These are phyloP conservation scores for Daldinia sp. DNA, from an alignment of 2,329 filamentous ascomycete genomes.

Conservation along the genomic window DNA sequence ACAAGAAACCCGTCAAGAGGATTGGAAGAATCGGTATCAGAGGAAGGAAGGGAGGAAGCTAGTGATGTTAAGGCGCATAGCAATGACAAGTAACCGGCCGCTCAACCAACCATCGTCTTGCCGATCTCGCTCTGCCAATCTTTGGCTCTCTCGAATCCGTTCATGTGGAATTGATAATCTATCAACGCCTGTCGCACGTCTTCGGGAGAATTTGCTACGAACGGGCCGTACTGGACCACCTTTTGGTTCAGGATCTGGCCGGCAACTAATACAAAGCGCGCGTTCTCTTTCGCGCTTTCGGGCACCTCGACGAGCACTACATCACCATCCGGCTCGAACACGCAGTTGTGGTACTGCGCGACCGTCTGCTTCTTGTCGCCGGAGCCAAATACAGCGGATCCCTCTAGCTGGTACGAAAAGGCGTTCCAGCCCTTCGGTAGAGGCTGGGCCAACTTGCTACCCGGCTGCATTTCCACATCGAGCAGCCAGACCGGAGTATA, in stretches of 20 bases:
- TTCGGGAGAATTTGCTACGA: slow-evolving; percentile 69
- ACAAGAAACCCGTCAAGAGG: slow-evolving; percentile 16
- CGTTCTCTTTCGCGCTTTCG: slow-evolving; percentile 62
- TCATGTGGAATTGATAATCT: slow-evolving; percentile 70
- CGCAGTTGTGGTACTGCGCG: slow-evolving; percentile 83
- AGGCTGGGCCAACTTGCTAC: slow-evolving; percentile 77
- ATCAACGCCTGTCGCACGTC: slow-evolving; percentile 72
- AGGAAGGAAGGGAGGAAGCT: background rate
- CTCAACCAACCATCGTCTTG: slow-evolving; percentile 45
- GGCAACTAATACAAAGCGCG: slow-evolving; percentile 70
- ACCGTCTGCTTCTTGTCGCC: slow-evolving; percentile 62
- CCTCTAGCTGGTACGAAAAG: slow-evolving; percentile 86
- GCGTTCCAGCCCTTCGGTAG: slow-evolving; percentile 86
- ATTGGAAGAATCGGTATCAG: background rate
- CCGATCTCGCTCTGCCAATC: slow-evolving; percentile 72
- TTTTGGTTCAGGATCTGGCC: slow-evolving; percentile 74
- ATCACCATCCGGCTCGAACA: slow-evolving; percentile 84
- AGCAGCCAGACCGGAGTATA: slow-evolving; percentile 98
- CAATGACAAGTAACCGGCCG: background rate
- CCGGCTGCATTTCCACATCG: slow-evolving; percentile 81
- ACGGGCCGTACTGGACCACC: slow-evolving; percentile 76
- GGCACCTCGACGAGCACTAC: slow-evolving; percentile 75
- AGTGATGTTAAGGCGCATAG: background rate
- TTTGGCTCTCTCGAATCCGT: slow-evolving; percentile 74
- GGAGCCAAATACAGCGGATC: slow-evolving; percentile 70